Base-by-base conservation (phyloP, 2,329 filamentous ascomycete species). In the Stagonosporopsis tanaceti region DNA sequence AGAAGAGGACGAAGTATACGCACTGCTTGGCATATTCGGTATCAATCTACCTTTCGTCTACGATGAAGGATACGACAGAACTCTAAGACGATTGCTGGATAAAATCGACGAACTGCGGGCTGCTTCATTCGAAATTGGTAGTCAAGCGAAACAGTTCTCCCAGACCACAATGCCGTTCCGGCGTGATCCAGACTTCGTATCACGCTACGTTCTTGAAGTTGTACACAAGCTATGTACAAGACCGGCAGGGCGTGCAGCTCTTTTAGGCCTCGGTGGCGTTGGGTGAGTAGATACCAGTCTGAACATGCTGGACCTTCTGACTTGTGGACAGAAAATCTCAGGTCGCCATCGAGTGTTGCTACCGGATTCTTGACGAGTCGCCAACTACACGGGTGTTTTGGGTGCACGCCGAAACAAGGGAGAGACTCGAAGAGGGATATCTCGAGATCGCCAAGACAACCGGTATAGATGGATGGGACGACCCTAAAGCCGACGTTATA, bases 181-280 rank as follows among this genome's bases (percentile, higher is more conserved):
- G 8, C 64, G 48, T 9, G 70, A 71, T 27, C 27, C 50, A 2
- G 55, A 71, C 32, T 73, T 72, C 41, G 47, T 73, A 11, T 58
- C 66, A 4, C 64, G 70, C 22, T 41, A 50, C 0, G 57, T 47
- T 6, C 42, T 69, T 5, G 22, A 6, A 7, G 53, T 28, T 17
- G 32, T 56, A 28, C 30, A 22, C 0, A 34, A 32, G 22, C 37
- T 58, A 22, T 58, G 38, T 42, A 15, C 47, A 34, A 20, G 5
- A 14, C 45, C 47, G 35, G 57, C 54, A 32, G 45, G 22, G 4
- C 47, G 60, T 34, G 46, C 54, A 32, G 62, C 66, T 32, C 42
- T 68, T 5, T 58, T 65, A 50, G 64, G 64, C 28, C 47, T 67
- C 25, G 62, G 62, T 14, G 62, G 64, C 37, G 62, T 71, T 20